These are phyloP conservation scores for Diophrys appendiculata DNA, from an alignment of 73 alveolate species.

Conservation along the genomic window DNA sequence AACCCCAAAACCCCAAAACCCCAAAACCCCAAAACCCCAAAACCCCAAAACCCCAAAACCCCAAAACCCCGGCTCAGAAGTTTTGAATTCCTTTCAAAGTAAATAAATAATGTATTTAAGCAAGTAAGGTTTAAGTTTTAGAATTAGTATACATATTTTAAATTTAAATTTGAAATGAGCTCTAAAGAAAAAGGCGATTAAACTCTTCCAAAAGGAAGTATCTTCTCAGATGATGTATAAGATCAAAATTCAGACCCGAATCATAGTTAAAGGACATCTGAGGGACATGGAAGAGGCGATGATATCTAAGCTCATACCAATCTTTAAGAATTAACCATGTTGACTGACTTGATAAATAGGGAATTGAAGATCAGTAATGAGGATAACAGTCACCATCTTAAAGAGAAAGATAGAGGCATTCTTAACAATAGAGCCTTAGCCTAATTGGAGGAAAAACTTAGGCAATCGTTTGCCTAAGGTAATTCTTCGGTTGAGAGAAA, in stretches of 20 bases:
- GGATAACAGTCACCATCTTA: not conserved
- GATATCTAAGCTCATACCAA: not conserved
- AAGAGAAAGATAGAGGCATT: conserved; percentile 4
- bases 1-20: no score
- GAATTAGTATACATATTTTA: not conserved
- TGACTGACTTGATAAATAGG: no score
- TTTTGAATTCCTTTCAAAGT: no score
- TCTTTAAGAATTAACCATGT: no score
- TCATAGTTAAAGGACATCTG: not conserved
- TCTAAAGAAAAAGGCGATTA: not conserved
- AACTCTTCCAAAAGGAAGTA: not conserved
- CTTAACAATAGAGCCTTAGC: no score
- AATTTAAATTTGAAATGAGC: not conserved
- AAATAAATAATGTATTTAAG: no score
- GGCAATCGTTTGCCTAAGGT: not conserved
- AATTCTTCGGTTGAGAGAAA: not conserved
- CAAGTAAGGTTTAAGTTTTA: not conserved
- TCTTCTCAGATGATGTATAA: no score
- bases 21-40: no score
- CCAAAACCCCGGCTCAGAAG: no score
- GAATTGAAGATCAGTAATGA: no score
- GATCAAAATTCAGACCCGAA: not conserved
- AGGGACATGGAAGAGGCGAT: not conserved
- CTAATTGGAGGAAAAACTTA: not conserved
- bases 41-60: no score